Percentiles rank a stretch among this genome's conserved stretches.
Conservation (phyloP, 495 filamentous ascomycete genomes). For the Cairneyella variabilis region DNA sequence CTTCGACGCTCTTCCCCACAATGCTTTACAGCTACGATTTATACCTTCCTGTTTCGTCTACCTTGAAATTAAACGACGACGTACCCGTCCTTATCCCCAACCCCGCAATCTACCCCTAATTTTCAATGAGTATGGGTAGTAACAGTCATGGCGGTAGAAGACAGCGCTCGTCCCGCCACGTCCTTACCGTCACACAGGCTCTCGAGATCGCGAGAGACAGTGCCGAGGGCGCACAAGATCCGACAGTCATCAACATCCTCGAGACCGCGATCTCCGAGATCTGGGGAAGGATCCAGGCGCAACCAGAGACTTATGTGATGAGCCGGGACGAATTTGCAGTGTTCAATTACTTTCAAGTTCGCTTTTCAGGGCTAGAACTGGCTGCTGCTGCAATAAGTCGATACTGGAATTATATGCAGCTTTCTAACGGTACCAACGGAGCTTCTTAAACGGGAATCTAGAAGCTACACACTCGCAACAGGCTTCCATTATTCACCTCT, state of each 20-base stretch:
- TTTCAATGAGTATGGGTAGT: conserved; percentile 12
- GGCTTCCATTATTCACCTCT: too few relatives aligned
- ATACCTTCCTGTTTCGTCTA: conserved; percentile 20
- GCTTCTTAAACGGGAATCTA: too few relatives aligned
- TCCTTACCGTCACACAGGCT: conserved; percentile 41
- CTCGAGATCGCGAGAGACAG: conserved; percentile 66
- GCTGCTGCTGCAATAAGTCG: conserved; percentile 39
- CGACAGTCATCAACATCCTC: conserved; percentile 47
- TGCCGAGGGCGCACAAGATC: conserved; percentile 52
- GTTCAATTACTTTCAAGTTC: conserved; percentile 69
- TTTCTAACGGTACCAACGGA: conserved; percentile 29
- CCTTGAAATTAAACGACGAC: background rate
- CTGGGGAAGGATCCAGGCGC: conserved; percentile 56
- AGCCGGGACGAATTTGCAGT: conserved; percentile 68
- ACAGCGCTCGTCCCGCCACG: background rate
- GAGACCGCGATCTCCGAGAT: conserved; percentile 53
- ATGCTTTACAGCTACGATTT: conserved; percentile 12
- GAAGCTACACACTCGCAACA: too few relatives aligned
- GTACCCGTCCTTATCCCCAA: conserved; percentile 3
- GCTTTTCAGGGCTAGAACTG: conserved; percentile 45
- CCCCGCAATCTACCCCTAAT: conserved; percentile 9
- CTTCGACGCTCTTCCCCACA: conserved; percentile 5
- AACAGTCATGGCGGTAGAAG: conserved; percentile 13
- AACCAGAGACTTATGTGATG: conserved; percentile 63
- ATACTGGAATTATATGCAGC: conserved; percentile 43